phyloP scores from a whole-genome alignment of 495 filamentous ascomycete species.

The Penicilliopsis zonata region DNA sequence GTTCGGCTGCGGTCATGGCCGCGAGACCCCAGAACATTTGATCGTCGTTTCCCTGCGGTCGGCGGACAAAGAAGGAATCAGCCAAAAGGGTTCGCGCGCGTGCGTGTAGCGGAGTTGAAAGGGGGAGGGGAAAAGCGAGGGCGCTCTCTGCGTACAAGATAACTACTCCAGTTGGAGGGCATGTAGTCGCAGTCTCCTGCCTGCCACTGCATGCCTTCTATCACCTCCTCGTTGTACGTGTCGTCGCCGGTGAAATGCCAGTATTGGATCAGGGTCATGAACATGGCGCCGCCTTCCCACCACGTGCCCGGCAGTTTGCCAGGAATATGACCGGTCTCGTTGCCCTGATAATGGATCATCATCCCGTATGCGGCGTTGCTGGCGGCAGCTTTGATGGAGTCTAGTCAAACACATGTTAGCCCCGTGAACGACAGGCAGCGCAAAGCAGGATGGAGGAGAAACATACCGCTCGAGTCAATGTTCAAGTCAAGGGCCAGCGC shows the following conservation, averaged over 20 bases:
- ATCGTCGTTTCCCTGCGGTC: constrained; percentile 41
- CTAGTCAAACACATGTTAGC: too few species aligned
- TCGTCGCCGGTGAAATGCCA: constrained; percentile 44
- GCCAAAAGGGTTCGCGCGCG: too few species aligned
- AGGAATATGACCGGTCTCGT: constrained; percentile 21
- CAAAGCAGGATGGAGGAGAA: too few species aligned
- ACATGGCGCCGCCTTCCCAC: constrained; percentile 40
- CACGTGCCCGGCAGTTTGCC: constrained; percentile 29
- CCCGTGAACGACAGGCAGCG: too few species aligned
- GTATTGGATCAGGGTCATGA: constrained; percentile 37
- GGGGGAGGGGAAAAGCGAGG: too few species aligned
- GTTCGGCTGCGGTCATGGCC: constrained; percentile 43
- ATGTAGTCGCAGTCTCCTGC: constrained; percentile 37
- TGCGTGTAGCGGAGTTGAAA: too few species aligned
- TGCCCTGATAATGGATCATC: constrained; percentile 37
- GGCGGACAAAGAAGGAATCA: background rate
- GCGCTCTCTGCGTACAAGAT: constrained; percentile 25
- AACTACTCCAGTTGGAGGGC: constrained; percentile 28
- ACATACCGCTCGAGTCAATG: too few species aligned
- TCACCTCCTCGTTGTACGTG: constrained; percentile 38
- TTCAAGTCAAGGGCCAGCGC: too few species aligned
- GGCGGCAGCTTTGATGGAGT: constrained; percentile 35
- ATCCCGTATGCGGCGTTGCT: constrained; percentile 36
- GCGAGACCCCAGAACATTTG: constrained; percentile 47
- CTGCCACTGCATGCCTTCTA: constrained; percentile 38